Evolutionary conservation across 371 early-diverging fungal species (phyloP), one percentile per base, ranked within the genome.

Genomic region (Mortierella polycephala): DNA sequence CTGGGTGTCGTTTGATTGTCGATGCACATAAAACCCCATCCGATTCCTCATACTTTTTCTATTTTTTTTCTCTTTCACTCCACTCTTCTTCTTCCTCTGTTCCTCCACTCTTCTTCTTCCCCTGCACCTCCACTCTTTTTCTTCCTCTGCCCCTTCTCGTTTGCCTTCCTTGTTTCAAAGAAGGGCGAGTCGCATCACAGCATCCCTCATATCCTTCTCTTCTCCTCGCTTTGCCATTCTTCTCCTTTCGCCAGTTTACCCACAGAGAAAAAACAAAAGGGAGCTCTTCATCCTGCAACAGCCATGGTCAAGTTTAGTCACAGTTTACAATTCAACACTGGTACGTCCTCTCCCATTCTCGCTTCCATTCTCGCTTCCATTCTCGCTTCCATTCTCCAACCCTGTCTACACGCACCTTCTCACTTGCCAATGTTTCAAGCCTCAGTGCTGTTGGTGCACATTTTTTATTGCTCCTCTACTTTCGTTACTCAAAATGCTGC

Each of bases 281-380:
- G 45, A 21, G 18, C n/a, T 42, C 9, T 44, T 9, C 23, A 45
- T 13, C 54, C 57, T 55, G 7, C 9, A 14, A 30, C 54, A 41
- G 20, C 47, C 56, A 76, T 72, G 79, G 73, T 79, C 69, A 79
- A 79, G 67, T 79, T 79, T 52, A 79, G 79, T 57, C 79, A 79
- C 45, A 72, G 73, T 79, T 50, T 79, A 47, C 79, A 79, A 66
- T 79, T 79, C 69, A 79, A 79, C 57, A 69, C 79, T 62, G 79
- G 79, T 79, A 79, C 14, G 71, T 42, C 21, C 40, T 51, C 0
- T 58, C 14, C 40, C n/a, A 14, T 9, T 40, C 16, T 50, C 16
- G n/a, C 40, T 42, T 23, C 46, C 46, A 5, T 46, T n/a, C 16
- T 44, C 59, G 7, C n/a, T 21, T 42, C 1, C 12, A 21, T 23